phyloP scores from a whole-genome alignment of 768 basidiomycete species.

The Krasilnikovozyma curviuscula region DNA sequence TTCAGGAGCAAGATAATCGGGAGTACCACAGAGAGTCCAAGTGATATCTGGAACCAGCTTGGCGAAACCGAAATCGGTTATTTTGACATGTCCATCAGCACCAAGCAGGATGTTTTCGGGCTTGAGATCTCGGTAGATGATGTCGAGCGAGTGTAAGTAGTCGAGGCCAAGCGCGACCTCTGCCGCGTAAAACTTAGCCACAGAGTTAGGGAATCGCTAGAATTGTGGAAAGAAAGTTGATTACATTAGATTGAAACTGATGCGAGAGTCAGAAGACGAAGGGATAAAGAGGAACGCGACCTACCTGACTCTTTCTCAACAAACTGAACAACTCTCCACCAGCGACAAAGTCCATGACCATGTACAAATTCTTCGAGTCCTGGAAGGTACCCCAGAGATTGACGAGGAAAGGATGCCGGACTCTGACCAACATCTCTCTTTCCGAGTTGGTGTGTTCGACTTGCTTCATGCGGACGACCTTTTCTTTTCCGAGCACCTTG shows the following conservation, averaged over 20 bases:
- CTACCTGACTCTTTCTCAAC: conserved; percentile 66
- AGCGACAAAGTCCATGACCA: conserved; percentile 30
- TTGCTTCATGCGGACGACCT: conserved; percentile 47
- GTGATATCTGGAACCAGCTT: conserved; percentile 24
- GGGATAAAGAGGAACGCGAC: conserved; percentile 21
- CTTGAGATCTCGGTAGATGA: conserved; percentile 29
- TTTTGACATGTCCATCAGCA: conserved; percentile 88
- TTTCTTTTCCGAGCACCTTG: conserved; percentile 85
- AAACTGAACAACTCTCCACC: conserved; percentile 49
- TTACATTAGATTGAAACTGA: background rate
- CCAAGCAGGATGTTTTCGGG: conserved; percentile 65
- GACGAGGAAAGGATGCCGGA: conserved; percentile 46
- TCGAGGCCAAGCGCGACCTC: conserved; percentile 29
- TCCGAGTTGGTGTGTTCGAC: conserved; percentile 30
- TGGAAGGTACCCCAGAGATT: conserved; percentile 70
- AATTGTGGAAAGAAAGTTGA: background rate
- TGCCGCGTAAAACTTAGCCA: conserved; percentile 29
- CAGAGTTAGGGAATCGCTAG: conserved; percentile 28
- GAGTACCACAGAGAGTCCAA: conserved; percentile 29
- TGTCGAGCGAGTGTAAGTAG: conserved; percentile 28
- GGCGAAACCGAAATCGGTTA: conserved; percentile 82
- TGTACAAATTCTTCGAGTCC: conserved; percentile 28
- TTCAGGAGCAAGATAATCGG: conserved; percentile 29
- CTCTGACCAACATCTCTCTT: conserved; percentile 28
- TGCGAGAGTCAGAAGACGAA: background rate